phyloP scores from a whole-genome alignment of 169 alveolate species.

The Eimeria acervulina region DNA sequence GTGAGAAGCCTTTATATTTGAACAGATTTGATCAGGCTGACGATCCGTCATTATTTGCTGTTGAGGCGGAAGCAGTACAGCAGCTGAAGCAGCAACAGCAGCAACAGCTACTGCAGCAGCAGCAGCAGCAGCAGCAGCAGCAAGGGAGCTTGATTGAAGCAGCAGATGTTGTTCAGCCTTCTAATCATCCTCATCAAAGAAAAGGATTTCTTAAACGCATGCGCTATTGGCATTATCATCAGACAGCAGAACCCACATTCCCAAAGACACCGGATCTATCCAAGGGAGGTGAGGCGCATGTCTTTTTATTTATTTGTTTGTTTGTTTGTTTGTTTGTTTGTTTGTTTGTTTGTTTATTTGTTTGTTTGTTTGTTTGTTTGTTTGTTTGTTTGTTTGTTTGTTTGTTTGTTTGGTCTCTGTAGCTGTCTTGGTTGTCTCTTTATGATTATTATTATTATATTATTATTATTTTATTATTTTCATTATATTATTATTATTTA shows the following conservation, averaged over 20 bases:
- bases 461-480: too few species aligned
- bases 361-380: too few species aligned
- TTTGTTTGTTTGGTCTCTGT: too few species aligned
- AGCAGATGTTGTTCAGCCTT: conserved; percentile 88
- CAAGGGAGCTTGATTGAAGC: conserved; percentile 83
- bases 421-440: too few species aligned
- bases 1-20: conserved; percentile 91
- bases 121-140: background rate
- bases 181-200: conserved; percentile 91
- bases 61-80: conserved; percentile 87
- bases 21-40: conserved; percentile 93
- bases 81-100: conserved; percentile 57
- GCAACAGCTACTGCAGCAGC: conserved; percentile 33
- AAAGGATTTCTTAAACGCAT: conserved; percentile 88
- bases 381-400: too few species aligned
- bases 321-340: background rate
- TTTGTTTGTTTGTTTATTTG: too few species aligned
- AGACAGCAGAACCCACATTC: conserved; percentile 93
- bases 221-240: conserved; percentile 91
- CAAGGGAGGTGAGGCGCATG: conserved; percentile 80
- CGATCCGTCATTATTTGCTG: conserved; percentile 90
- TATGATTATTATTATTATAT: too few species aligned
- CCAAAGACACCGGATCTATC: conserved; percentile 92
- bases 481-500: too few species aligned
- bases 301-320: too few species aligned